Conservation (phyloP, 2,329 filamentous ascomycete species). For the Pseudogymnoascus verrucosus region DNA sequence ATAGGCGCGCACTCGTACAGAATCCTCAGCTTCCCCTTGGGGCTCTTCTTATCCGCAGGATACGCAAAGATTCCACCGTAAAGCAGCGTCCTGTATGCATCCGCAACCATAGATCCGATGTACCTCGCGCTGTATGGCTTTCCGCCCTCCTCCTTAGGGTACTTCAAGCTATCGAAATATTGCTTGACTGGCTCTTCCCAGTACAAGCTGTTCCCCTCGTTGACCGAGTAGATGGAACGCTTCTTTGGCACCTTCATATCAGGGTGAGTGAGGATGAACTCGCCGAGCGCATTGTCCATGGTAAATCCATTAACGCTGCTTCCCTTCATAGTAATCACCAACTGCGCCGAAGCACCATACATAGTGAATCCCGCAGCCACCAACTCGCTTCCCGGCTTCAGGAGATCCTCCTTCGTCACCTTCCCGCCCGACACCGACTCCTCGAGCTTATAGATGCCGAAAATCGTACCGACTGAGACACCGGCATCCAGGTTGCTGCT, state of each 20-base stretch:
- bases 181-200: slow-evolving; percentile 82
- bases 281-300: slow-evolving; percentile 88
- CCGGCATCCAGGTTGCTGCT: slow-evolving; percentile 96
- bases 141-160: slow-evolving; percentile 55
- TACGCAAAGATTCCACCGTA: slow-evolving; percentile 98
- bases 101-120: slow-evolving; percentile 96
- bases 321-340: slow-evolving; percentile 94
- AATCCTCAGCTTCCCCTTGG: slow-evolving; percentile 95
- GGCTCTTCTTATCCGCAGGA: slow-evolving; percentile 94
- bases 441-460: slow-evolving; percentile 83
- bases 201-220: slow-evolving; percentile 96
- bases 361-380: slow-evolving; percentile 98
- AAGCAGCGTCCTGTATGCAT: slow-evolving; percentile 89
- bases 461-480: slow-evolving; percentile 96
- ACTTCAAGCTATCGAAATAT: slow-evolving; percentile 87
- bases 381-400: slow-evolving; percentile 83
- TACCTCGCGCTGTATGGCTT: slow-evolving; percentile 95
- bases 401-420: slow-evolving; percentile 75
- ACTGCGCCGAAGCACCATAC: slow-evolving; percentile 94
- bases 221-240: slow-evolving; percentile 90
- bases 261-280: slow-evolving; percentile 97
- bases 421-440: slow-evolving; percentile 49
- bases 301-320: slow-evolving; percentile 95
- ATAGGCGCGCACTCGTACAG: slow-evolving; percentile 98
- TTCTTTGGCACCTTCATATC: slow-evolving; percentile 79